phyloP scores from a whole-genome alignment of 2,329 filamentous ascomycete species.

The Alternaria gaisen region DNA sequence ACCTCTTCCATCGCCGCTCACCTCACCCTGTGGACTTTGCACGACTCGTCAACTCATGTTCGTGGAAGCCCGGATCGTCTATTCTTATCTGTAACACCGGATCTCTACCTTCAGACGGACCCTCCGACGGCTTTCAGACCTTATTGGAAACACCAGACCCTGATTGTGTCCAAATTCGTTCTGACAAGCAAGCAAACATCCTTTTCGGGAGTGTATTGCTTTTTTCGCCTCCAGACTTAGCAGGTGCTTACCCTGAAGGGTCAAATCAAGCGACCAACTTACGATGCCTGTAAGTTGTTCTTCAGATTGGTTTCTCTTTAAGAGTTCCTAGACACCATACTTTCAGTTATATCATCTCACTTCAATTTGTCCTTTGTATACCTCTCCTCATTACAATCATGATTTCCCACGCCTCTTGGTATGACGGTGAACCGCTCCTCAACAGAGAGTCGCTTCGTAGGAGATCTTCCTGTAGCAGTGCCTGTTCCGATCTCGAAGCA shows the following conservation, averaged over 20 bases:
- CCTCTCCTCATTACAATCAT: conserved; percentile 12
- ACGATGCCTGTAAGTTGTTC: conserved; percentile 43
- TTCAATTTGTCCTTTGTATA: background rate
- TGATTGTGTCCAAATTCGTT: conserved; percentile 8
- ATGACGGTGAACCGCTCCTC: conserved; percentile 21
- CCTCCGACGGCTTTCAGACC: conserved; percentile 24
- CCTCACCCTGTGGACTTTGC: background rate
- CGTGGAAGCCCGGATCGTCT: conserved; percentile 6
- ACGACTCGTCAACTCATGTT: conserved; percentile 5
- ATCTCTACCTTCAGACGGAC: conserved; percentile 24
- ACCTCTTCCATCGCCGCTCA: background rate
- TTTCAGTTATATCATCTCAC: background rate
- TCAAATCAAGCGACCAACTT: conserved; percentile 12
- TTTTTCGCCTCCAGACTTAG: conserved; percentile 24
- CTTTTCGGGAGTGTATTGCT: conserved; percentile 8
- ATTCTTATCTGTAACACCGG: conserved; percentile 34
- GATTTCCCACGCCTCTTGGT: conserved; percentile 16
- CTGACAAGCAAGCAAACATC: conserved; percentile 19
- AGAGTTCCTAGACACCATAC: conserved; percentile 6
- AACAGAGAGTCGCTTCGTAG: conserved; percentile 18
- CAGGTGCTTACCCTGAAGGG: conserved; percentile 10
- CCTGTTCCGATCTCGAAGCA: conserved; percentile 10
- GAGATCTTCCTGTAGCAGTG: conserved; percentile 22
- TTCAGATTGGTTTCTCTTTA: conserved; percentile 15
- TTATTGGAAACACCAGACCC: conserved; percentile 22